Base-by-base conservation (phyloP, 805 yeast genomes). In the Candida namnaoensis region DNA sequence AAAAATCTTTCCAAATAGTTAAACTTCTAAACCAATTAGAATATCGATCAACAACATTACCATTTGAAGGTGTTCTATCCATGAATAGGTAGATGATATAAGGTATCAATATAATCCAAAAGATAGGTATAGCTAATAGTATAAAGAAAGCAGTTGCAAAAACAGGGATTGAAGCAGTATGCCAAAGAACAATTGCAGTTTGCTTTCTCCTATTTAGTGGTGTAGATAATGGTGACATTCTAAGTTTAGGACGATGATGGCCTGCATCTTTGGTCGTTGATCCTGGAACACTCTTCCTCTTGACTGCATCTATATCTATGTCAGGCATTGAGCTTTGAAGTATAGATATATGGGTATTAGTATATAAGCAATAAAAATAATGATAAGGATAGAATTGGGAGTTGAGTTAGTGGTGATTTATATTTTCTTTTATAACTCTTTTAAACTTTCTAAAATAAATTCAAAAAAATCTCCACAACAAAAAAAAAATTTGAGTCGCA, bases 21-120 rank as follows among this genome's bases (percentile, higher is more conserved):
- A 76, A 53, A 28, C 73, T 69, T 47, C 87, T 72, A 56, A 86
- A 66, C 66, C 73, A 68, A 2, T 62, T 58, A 4, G 84, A 78
- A 36, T 71, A 67, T 34, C 95, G 62, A 40, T 71, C 61, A 2
- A 74, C 71, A 0, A 78, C 82, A 14, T 73, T 69, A 1, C 98
- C 98, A 50, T 82, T 80, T 11, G 80, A 74, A 0, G 88, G 86
- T 1, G 95, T 73, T 46, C 76, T 76, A 60, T 82, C 88, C 13
- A 67, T 45, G 14, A 65, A 34, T 50, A 77, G 74, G 53, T 82
- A 84, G 30, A 76, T 62, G 19, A 80, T 57, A 58, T 91, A 93
- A 0, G 86, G 68, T 5, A 82, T 55, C 6, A 83, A 51, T 6
- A 79, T 42, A 1, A 86, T 69, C 96, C 97, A 88, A 36, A 78